These are phyloP conservation scores for Annulohypoxylon nitens DNA, from an alignment of 495 filamentous ascomycete genomes.

Conservation along the genomic window DNA sequence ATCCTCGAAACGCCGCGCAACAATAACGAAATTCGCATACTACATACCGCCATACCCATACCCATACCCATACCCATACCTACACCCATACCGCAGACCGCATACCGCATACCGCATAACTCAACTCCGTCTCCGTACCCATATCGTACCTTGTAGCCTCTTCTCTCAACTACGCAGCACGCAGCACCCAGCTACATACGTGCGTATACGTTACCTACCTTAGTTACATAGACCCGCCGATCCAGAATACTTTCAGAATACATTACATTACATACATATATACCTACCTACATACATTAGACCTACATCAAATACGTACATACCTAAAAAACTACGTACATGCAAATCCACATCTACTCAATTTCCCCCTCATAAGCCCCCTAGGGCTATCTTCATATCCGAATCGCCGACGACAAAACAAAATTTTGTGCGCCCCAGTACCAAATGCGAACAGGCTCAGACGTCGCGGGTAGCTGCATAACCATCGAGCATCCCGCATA, in stretches of 20 bases:
- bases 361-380: constrained; percentile 12
- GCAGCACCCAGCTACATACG: background rate
- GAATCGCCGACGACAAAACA: constrained; percentile 51
- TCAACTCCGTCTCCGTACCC: background rate
- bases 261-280: constrained; percentile 10
- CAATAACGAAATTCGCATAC: constrained; percentile 37
- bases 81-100: background rate
- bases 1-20: constrained; percentile 41
- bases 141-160: constrained; percentile 22
- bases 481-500: constrained; percentile 56
- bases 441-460: constrained; percentile 55
- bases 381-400: constrained; percentile 46
- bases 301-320: constrained; percentile 23
- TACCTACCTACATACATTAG: constrained; percentile 6
- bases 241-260: constrained; percentile 35
- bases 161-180: constrained; percentile 30
- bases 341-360: background rate
- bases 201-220: constrained; percentile 26
- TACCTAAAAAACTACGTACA: background rate
- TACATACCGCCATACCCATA: constrained; percentile 14
- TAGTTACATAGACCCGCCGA: constrained; percentile 50
- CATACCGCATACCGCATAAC: no score
- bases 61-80: background rate
- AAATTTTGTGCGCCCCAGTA: constrained; percentile 46
- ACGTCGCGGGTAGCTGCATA: constrained; percentile 55